Base-by-base conservation (phyloP, 257 asterid species). In the Hygrophila difformis region DNA sequence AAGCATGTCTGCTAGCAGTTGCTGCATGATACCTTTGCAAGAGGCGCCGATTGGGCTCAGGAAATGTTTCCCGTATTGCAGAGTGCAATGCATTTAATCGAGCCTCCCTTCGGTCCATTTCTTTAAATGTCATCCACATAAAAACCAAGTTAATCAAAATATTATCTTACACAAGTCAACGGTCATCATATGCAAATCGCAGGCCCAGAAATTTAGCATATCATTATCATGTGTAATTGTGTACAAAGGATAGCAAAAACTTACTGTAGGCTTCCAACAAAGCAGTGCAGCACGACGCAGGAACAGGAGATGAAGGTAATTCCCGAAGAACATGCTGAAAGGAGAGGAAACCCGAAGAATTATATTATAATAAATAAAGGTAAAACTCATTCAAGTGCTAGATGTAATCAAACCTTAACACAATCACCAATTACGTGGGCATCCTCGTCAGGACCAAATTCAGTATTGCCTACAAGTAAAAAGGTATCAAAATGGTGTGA, bases 301-400 rank as follows among this genome's bases (percentile, higher is more conserved):
- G 99, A 57, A 91, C 99, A 7, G 99, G 99, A 45, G 99, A 91
- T 49, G 99, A 91, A 57, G 99, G 99, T 39, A 91, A 78, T 81
- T 91, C 96, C 23, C 99, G 87, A 57, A 91, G 96, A 61, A 91
- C 93, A 78, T 82, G 96, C 99, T 91, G 49, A 39, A 43, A n/a
- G 51, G 24, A 28, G 10, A 13, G 14, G n/a, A 12, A 24, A 7
- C 12, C 6, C 19, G 7, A 47, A 19, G n/a, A 15, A 23, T 1
- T 8, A 13, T 23, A 2, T 4, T 15, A 28, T 18, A 26, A n/a
- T n/a, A 16, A 6, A 24, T 16, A 6, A 57, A 24, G 39, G 15
- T 39, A 49, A 13, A 54, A 42, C 29, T 10, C 12, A 57, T 21
- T 22, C 14, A 57, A 56, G 31, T 34, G 37, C 49, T 47, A 56